A percentile compares a stretch with the other conserved stretches of the same genome.
Evolutionary conservation across 768 basidiomycete species (phyloP).

Genomic region (Grammothele lineata): DNA sequence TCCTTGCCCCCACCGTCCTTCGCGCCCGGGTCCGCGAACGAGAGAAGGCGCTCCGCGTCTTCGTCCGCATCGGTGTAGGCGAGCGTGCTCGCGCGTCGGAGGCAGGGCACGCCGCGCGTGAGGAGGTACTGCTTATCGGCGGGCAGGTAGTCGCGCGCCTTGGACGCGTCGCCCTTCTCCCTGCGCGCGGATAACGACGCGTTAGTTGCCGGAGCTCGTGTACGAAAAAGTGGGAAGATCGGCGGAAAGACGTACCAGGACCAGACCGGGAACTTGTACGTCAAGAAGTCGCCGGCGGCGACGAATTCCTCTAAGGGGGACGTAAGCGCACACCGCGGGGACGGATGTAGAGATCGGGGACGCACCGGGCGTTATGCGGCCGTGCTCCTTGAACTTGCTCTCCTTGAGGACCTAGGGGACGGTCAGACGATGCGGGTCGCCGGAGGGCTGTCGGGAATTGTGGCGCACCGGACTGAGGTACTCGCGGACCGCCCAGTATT

Average conservation of each 20-base stretch:
- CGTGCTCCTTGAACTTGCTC: conserved; percentile 99
- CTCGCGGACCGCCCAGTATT: conserved; percentile 91
- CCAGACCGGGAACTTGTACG: conserved; percentile 99
- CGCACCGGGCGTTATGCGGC: conserved; percentile 89
- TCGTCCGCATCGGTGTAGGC: conserved; percentile 96
- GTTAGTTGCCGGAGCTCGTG: conserved; percentile 1
- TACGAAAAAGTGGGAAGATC: background rate
- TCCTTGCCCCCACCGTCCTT: conserved; percentile 35
- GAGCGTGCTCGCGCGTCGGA: conserved; percentile 87
- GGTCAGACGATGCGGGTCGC: conserved; percentile 28
- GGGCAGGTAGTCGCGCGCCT: conserved; percentile 90
- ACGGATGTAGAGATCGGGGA: conserved; percentile 10
- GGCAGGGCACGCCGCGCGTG: conserved; percentile 93
- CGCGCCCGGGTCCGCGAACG: conserved; percentile 61
- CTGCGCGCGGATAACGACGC: conserved; percentile 35
- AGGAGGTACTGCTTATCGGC: conserved; percentile 95
- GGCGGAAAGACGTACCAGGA: conserved; percentile 60
- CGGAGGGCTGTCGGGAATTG: conserved; percentile 17
- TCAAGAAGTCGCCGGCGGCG: conserved; percentile 93
- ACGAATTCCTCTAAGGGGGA: conserved; percentile 84
- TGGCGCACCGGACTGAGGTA: conserved; percentile 82
- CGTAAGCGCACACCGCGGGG: conserved; percentile 9
- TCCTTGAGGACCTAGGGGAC: conserved; percentile 80
- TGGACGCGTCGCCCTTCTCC: conserved; percentile 89
- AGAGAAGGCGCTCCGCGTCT: conserved; percentile 89